A percentile compares a stretch with the other conserved stretches of the same genome.
Conservation (phyloP, 495 filamentous ascomycete species). For the Collariella sp. region DNA sequence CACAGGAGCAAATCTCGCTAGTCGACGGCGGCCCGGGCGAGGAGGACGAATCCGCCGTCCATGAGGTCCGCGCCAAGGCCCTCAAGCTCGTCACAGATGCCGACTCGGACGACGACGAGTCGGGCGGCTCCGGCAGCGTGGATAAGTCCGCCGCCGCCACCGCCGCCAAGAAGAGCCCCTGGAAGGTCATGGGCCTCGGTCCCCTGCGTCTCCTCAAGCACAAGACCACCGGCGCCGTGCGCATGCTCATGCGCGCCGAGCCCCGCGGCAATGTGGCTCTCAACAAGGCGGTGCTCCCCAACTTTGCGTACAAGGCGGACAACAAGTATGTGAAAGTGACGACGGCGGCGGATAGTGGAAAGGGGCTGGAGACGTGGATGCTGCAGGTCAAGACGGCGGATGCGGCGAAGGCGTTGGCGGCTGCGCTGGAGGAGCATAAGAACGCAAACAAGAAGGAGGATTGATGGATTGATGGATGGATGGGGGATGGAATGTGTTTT, state of each 20-base stretch:
- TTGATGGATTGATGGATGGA: not conserved
- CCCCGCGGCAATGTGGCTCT: conserved; percentile 60
- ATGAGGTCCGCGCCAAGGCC: conserved; percentile 56
- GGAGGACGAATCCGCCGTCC: conserved; percentile 57
- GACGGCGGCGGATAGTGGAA: conserved; percentile 43
- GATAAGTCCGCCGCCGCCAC: conserved; percentile 21
- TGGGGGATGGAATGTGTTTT: not conserved
- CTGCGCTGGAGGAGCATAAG: conserved; percentile 42
- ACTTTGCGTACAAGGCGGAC: conserved; percentile 47
- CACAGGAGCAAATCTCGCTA: conserved; percentile 54
- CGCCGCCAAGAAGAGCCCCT: conserved; percentile 36
- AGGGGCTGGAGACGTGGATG: conserved; percentile 52
- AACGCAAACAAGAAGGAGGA: conserved; percentile 33
- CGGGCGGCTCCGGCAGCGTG: conserved; percentile 20
- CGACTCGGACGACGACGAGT: conserved; percentile 32
- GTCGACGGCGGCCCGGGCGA: conserved; percentile 56
- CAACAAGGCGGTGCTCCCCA: conserved; percentile 54
- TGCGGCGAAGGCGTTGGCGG: conserved; percentile 38
- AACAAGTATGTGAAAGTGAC: conserved; percentile 50
- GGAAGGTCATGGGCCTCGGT: conserved; percentile 56
- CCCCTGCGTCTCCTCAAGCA: conserved; percentile 59
- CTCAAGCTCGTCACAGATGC: conserved; percentile 39
- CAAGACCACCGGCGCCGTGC: conserved; percentile 50
- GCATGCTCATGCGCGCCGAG: conserved; percentile 59
- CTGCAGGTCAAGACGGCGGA: conserved; percentile 51